Base-by-base conservation (phyloP, 352 stramenopile species). In the Globisporangium recalcitrans region DNA sequence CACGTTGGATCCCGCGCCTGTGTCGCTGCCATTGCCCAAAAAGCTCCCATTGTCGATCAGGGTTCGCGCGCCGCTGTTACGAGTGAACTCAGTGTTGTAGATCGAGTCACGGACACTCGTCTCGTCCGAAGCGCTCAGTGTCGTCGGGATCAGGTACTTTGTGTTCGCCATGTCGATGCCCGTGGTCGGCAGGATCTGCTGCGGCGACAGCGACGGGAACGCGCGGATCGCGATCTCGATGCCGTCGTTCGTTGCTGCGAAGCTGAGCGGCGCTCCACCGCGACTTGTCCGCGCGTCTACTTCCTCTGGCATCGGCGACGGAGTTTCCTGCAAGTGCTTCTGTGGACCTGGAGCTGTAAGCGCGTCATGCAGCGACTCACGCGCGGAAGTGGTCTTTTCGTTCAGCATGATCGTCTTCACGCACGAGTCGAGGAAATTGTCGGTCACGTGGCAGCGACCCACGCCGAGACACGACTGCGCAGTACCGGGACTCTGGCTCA, bases 71-170 rank as follows among this genome's bases (percentile, higher is more conserved):
- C 77, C 71, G 52, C 67, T 78, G 8, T 59, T 73, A 9, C 72
- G 74, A 1, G 34, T 71, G 49, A 63, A 64, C 38, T 71, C 60
- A 4, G 7, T 22, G 13, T 24, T 26, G 26, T 60, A 53, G 9
- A 60, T 24, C 40, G 63, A 24, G 1, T 49, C 27, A 8, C 24
- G 40, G n/a, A 40, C 26, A n/a, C 58, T 22, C 34, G 68, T 32
- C 26, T 78, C 68, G 8, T 77, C 72, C n/a, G 38, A 46, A 46
- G 64, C 70, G 38, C 70, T 64, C 16, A 90, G 57, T 0, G 70
- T 82, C 36, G 84, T 91, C 2, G 84, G 81, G 22, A 93, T 75
- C 21, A 93, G 64, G 62, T 85, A 93, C 60, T 93, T 93, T 53
- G 80, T 54, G 57, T 82, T 81, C 16, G 84, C 84, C 75, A 90